phyloP scores from a whole-genome alignment of 164 flowering plant genomes.

The Nelumbo lutea region DNA sequence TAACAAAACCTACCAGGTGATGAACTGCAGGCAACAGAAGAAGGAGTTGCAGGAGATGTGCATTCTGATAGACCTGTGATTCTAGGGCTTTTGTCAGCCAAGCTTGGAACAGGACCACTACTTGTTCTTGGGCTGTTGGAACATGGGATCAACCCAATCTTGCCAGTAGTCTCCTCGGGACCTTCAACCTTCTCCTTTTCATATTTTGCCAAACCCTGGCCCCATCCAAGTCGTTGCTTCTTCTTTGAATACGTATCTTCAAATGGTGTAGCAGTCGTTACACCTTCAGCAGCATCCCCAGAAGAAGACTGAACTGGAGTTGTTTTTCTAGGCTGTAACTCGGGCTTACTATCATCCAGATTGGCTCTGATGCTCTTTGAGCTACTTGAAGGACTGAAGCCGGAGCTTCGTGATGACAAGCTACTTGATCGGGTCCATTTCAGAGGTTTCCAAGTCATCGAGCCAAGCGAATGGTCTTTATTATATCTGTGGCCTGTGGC shows the following conservation, averaged over 20 bases:
- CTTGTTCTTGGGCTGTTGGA: conserved; percentile 18
- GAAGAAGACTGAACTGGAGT: conserved; percentile 50
- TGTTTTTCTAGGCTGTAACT: conserved; percentile 29
- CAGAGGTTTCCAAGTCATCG: conserved; percentile 64
- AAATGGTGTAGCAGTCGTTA: conserved; percentile 24
- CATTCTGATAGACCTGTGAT: conserved; percentile 43
- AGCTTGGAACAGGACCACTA: conserved; percentile 19
- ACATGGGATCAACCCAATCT: conserved; percentile 21
- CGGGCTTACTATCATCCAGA: conserved; percentile 38
- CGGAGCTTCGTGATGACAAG: conserved; percentile 75
- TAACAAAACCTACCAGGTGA: conserved; percentile 48
- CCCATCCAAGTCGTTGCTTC: conserved; percentile 97
- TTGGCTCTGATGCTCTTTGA: conserved; percentile 58
- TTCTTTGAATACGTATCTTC: conserved; percentile 64
- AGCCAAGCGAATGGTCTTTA: conserved; percentile 44
- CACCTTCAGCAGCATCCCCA: conserved; percentile 45
- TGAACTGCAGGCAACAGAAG: conserved; percentile 86
- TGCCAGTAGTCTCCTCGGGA: conserved; percentile 42
- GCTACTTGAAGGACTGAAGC: conserved; percentile 66
- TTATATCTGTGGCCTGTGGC: conserved; percentile 41
- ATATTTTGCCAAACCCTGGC: conserved; percentile 98
- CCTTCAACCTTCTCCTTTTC: conserved; percentile 85
- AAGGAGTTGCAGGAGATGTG: conserved; percentile 82
- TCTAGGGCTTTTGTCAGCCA: conserved; percentile 52
- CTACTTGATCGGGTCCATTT: conserved; percentile 82